A percentile compares a stretch with the other conserved stretches of the same genome.
phyloP scores from a whole-genome alignment of 306 rosid genomes.

The Delonix regia region DNA sequence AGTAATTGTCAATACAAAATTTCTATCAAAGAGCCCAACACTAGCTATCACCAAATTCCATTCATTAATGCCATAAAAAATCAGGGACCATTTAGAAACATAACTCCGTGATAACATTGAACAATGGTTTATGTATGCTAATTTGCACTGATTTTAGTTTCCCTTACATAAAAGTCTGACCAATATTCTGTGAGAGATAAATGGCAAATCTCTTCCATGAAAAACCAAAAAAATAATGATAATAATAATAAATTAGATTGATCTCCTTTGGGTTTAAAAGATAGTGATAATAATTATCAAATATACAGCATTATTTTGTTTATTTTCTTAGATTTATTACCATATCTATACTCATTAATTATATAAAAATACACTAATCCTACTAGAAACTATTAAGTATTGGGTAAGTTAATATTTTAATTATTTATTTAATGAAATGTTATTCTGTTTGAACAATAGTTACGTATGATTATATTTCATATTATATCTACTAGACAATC shows the following conservation, averaged over 20 bases:
- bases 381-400: not conserved
- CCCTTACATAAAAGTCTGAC: too few relatives aligned
- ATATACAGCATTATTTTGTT: too few relatives aligned
- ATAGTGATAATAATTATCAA: not conserved
- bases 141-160: not conserved
- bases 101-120: not conserved
- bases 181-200: too few relatives aligned
- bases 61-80: conserved; percentile 16
- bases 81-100: conserved; percentile 33
- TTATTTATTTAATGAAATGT: not conserved
- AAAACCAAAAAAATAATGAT: too few relatives aligned
- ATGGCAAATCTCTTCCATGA: too few relatives aligned
- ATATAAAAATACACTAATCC: not conserved
- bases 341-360: not conserved
- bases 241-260: too few relatives aligned
- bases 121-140: not conserved
- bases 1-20: not conserved
- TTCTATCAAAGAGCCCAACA: conserved; percentile 15
- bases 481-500: not conserved
- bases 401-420: not conserved
- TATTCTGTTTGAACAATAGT: not conserved
- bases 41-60: conserved; percentile 25
- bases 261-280: not conserved
- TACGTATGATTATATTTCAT: not conserved
- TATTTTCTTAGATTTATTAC: not conserved